Base-by-base conservation (phyloP, 139 green algal genomes). In the Picocystis salinarum region DNA sequence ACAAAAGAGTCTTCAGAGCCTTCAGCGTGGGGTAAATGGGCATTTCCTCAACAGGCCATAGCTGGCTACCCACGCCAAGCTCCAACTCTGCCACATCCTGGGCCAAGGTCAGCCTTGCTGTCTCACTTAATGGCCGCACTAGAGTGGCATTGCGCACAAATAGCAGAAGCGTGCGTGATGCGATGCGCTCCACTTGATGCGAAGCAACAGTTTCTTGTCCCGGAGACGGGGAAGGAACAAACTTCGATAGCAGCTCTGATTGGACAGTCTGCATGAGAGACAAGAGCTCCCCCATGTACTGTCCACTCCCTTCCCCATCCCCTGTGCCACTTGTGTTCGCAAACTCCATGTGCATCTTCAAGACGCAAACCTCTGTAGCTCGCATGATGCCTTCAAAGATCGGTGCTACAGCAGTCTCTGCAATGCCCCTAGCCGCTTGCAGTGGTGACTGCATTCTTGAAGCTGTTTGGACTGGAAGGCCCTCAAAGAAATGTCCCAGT, bases 21-120 rank as follows among this genome's bases (percentile, higher is more conserved):
- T 67, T 33, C 6, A 69, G 28, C 2, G 69, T 36, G 13, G 52
- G 34, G 37, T 34, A 50, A 48, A 9, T 45, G 13, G 41, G 24
- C 5, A 69, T 23, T 15, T 70, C 17, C 6, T 28, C 19, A 17
- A 17, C 40, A n/a, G 42, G 40, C 40, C 50, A 12, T 13, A 52
- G 15, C 9, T 22, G 24, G 36, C 50, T 30, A 11, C 67, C 62
- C 23, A 93, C 64, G 0, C 58, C 65, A 36, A 63, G 48, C 67
- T 93, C 80, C 37, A 93, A 46, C 67, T 94, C 83, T 2, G 61
- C 77, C 23, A 87, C 63, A 61, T 94, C 83, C 59, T 83, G 69
- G n/a, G 74, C 70, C 28, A 84, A 42, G 36, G 52, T 42, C n/a
- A 82, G 55, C 61, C 66, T 76, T 26, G 74, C 78, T 13, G 46